Percentiles rank a stretch among this genome's conserved stretches.
Conservation (phyloP, 1,139 yeast species). For the Hemisphaericaspora lyxosophila region DNA sequence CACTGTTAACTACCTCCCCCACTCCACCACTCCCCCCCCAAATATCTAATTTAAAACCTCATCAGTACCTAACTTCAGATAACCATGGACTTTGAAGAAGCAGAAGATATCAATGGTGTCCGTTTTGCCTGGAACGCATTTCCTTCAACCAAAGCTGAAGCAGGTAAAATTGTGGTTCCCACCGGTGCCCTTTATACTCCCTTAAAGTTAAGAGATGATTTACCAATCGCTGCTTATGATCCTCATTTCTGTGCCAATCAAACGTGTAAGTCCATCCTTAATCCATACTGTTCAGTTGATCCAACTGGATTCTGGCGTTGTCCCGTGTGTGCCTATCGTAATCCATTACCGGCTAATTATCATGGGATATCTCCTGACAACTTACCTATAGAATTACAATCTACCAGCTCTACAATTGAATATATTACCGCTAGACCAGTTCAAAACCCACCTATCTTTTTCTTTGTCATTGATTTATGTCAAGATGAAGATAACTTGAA, state of each 20-base stretch:
- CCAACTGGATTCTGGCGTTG: slow-evolving; percentile 87
- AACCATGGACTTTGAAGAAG: slow-evolving; percentile 50
- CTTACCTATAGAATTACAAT: slow-evolving; percentile 83
- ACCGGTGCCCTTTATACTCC: slow-evolving; percentile 95
- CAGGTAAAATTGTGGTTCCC: slow-evolving; percentile 90
- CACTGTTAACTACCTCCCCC: too few relatives aligned
- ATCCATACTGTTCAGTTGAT: slow-evolving; percentile 87
- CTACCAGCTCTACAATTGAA: slow-evolving; percentile 82
- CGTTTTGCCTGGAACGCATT: slow-evolving; percentile 53
- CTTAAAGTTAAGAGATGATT: slow-evolving; percentile 71
- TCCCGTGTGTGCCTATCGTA: slow-evolving; percentile 80
- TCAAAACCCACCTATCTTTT: slow-evolving; percentile 87
- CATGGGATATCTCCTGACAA: slow-evolving; percentile 80
- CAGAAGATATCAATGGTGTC: slow-evolving; percentile 51
- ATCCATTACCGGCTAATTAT: slow-evolving; percentile 87
- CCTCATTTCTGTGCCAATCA: slow-evolving; percentile 82
- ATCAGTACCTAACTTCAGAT: too few relatives aligned
- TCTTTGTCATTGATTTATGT: slow-evolving; percentile 89
- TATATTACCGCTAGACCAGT: slow-evolving; percentile 88
- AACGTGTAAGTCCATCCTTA: slow-evolving; percentile 81
- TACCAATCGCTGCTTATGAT: slow-evolving; percentile 83
- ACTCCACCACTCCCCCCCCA: too few relatives aligned
- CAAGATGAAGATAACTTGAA: slow-evolving; percentile 91
- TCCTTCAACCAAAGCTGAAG: slow-evolving; percentile 88
- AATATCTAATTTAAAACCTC: too few relatives aligned